Percentiles rank a stretch among this genome's conserved stretches.
These are phyloP conservation scores for Populus ilicifolia DNA, from an alignment of 345 rosid species.

Conservation along the genomic window DNA sequence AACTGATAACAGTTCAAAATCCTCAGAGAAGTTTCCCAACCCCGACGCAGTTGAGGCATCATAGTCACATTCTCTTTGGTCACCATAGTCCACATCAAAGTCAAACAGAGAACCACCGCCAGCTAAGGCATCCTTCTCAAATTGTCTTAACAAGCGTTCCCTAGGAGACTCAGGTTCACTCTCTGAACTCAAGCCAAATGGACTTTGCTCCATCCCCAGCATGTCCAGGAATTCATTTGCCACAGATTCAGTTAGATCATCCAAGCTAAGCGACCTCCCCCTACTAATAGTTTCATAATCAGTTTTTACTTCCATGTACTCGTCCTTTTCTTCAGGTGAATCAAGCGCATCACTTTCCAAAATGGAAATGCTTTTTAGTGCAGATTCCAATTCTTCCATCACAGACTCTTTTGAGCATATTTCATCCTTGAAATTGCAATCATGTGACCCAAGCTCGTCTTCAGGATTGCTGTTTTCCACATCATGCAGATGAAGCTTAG, in stretches of 20 bases:
- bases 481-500: constrained; percentile 26
- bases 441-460: constrained; percentile 26
- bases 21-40: constrained; percentile 38
- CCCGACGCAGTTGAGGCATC: constrained; percentile 30
- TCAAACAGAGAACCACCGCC: constrained; percentile 63
- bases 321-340: constrained; percentile 54
- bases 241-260: constrained; percentile 58
- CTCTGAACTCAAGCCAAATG: constrained; percentile 61
- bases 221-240: constrained; percentile 76
- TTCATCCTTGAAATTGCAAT: constrained; percentile 27
- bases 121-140: constrained; percentile 74
- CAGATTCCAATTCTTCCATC: constrained; percentile 75
- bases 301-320: constrained; percentile 25
- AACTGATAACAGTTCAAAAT: constrained; percentile 46
- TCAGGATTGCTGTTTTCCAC: constrained; percentile 17
- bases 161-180: constrained; percentile 96
- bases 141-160: constrained; percentile 77
- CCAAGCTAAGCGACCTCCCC: constrained; percentile 44
- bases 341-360: constrained; percentile 50
- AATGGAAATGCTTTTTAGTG: constrained; percentile 52
- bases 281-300: constrained; percentile 28
- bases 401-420: constrained; percentile 54
- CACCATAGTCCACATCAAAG: constrained; percentile 41
- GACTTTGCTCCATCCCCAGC: constrained; percentile 76
- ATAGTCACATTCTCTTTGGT: constrained; percentile 39